phyloP scores from a whole-genome alignment of 2,329 filamentous ascomycete species.

The Fusarium sp. region DNA sequence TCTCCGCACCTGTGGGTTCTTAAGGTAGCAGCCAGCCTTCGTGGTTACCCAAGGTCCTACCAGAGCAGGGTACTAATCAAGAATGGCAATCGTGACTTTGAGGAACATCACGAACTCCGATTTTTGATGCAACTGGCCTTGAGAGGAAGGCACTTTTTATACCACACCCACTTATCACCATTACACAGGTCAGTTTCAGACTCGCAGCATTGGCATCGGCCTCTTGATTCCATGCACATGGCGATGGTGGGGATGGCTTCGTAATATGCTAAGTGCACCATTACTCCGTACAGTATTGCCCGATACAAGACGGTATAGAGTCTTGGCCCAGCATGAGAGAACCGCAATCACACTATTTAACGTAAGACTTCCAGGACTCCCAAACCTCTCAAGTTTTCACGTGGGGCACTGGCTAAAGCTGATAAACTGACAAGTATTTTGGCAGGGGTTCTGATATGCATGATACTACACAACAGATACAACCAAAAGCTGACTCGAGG shows the following conservation, averaged over 20 bases:
- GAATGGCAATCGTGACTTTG: slow-evolving; percentile 1
- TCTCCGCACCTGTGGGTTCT: not conserved
- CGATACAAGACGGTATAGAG: not conserved
- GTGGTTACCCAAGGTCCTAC: not conserved
- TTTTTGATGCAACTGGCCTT: slow-evolving; percentile 24
- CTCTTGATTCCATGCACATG: not conserved
- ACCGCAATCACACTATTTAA: slow-evolving; percentile 21
- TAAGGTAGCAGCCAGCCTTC: slow-evolving; percentile 2
- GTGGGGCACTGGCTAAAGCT: slow-evolving; percentile 30
- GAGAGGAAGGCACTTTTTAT: slow-evolving; percentile 20
- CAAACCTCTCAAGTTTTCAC: slow-evolving; percentile 37
- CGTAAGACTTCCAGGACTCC: not conserved
- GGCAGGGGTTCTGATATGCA: slow-evolving; percentile 2
- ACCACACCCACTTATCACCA: slow-evolving; percentile 1
- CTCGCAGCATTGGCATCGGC: not conserved
- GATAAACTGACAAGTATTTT: slow-evolving; percentile 27
- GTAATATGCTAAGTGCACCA: not conserved
- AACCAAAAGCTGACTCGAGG: slow-evolving; percentile 18
- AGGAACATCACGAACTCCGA: slow-evolving; percentile 13
- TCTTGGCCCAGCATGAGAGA: slow-evolving; percentile 20
- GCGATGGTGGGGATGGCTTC: not conserved
- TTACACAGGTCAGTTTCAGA: not conserved
- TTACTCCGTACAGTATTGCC: not conserved
- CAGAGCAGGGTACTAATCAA: not conserved
- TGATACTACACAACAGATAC: not conserved